Conservation (phyloP, 2,329 filamentous ascomycete species). For the Rhynchosporium graminicola region DNA sequence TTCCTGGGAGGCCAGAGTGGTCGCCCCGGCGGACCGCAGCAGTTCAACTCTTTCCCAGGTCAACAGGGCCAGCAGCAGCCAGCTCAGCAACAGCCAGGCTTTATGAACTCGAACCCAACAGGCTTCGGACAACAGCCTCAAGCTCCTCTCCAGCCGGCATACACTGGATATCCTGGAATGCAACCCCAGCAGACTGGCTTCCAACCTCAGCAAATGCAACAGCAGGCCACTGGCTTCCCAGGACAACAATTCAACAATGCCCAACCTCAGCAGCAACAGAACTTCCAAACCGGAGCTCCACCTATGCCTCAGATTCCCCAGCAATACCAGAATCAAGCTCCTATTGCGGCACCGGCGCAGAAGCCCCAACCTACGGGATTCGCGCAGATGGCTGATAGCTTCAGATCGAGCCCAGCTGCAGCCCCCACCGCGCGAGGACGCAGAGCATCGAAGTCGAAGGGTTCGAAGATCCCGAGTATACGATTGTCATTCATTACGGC, state of each 20-base stretch:
- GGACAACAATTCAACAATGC: slow-evolving; percentile 46
- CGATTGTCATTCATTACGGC: slow-evolving; percentile 94
- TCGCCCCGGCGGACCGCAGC: slow-evolving; percentile 68
- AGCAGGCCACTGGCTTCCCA: slow-evolving; percentile 62
- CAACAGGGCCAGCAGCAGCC: slow-evolving; percentile 40
- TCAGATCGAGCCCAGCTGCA: slow-evolving; percentile 53
- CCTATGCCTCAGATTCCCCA: slow-evolving; percentile 41
- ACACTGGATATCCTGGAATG: slow-evolving; percentile 37
- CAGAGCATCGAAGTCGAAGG: slow-evolving; percentile 52
- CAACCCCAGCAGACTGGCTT: slow-evolving; percentile 53
- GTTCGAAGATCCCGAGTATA: slow-evolving; percentile 87
- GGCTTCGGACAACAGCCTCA: slow-evolving; percentile 42
- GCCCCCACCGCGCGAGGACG: slow-evolving; percentile 47
- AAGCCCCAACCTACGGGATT: slow-evolving; percentile 68
- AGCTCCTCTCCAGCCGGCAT: slow-evolving; percentile 40
- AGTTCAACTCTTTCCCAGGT: slow-evolving; percentile 50
- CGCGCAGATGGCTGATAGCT: slow-evolving; percentile 66
- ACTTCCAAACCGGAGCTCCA: slow-evolving; percentile 39
- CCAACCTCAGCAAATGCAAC: slow-evolving; percentile 48
- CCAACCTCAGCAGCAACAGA: slow-evolving; percentile 50
- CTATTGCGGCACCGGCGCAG: slow-evolving; percentile 58
- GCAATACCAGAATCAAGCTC: slow-evolving; percentile 40
- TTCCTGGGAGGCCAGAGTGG: slow-evolving; percentile 79
- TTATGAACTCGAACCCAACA: slow-evolving; percentile 37
- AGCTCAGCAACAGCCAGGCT: slow-evolving; percentile 45